Conservation (phyloP, 2,329 filamentous ascomycete genomes). For the Botrytis medusae region DNA sequence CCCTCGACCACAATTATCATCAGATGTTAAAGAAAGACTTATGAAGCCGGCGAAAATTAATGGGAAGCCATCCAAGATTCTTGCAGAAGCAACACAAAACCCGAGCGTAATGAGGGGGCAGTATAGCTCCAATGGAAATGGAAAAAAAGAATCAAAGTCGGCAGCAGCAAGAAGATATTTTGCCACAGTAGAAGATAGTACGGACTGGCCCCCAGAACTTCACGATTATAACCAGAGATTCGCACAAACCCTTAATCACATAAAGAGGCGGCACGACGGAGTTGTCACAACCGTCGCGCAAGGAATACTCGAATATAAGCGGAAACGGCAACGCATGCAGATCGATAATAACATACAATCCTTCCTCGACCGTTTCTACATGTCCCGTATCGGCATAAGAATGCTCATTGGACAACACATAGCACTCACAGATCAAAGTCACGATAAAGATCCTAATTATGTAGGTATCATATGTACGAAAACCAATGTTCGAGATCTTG, state of each 20-base stretch:
- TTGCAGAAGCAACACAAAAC: constrained; percentile 83
- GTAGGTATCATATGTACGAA: constrained; percentile 99
- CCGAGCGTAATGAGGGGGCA: constrained; percentile 85
- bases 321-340: constrained; percentile 92
- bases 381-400: constrained; percentile 97
- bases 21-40: constrained; percentile 77
- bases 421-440: constrained; percentile 88
- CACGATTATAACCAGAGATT: constrained; percentile 93
- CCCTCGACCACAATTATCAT: constrained; percentile 71
- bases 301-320: constrained; percentile 97
- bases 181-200: constrained; percentile 82
- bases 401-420: constrained; percentile 99
- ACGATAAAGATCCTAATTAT: constrained; percentile 86
- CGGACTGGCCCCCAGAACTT: constrained; percentile 90
- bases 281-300: constrained; percentile 98
- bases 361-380: constrained; percentile 98
- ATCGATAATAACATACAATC: constrained; percentile 97
- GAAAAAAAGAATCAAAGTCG: constrained; percentile 48
- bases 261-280: constrained; percentile 93
- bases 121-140: constrained; percentile 61
- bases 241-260: constrained; percentile 82
- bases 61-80: constrained; percentile 62
- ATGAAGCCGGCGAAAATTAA: constrained; percentile 58
- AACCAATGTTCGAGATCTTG: constrained; percentile 92
- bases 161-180: constrained; percentile 74